Percentiles rank a stretch among this genome's conserved stretches.
These are phyloP conservation scores for Pascua guehoae DNA, from an alignment of 1,284 basidiomycete species.

Conservation along the genomic window DNA sequence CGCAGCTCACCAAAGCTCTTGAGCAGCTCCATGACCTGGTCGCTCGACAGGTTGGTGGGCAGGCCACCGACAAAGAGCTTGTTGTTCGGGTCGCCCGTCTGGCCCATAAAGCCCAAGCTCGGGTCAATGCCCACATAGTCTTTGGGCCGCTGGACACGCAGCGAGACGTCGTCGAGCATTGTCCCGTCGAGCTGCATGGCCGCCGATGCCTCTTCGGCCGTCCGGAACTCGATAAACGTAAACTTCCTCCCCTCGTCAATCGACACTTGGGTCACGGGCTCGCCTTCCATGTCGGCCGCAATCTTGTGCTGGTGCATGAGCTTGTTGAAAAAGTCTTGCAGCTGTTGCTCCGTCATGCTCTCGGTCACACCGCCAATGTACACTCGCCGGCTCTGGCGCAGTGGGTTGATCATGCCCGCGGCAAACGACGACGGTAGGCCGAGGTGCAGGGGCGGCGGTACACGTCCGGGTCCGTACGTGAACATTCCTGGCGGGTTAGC, in stretches of 20 bases:
- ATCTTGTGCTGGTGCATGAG: conserved; percentile 91
- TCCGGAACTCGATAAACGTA: conserved; percentile 97
- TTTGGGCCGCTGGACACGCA: conserved; percentile 94
- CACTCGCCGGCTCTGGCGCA: conserved; percentile 86
- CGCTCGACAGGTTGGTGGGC: conserved; percentile 90
- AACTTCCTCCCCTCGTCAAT: conserved; percentile 98
- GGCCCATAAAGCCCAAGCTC: conserved; percentile 82
- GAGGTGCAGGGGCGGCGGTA: conserved; percentile 43
- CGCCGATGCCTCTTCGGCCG: conserved; percentile 89
- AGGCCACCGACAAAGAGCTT: conserved; percentile 97
- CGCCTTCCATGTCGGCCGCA: conserved; percentile 66
- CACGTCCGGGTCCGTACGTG: conserved; percentile 43
- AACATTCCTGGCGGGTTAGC: conserved; percentile 37
- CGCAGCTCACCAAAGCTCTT: conserved; percentile 96
- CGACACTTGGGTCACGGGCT: conserved; percentile 86
- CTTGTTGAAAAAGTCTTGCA: conserved; percentile 88
- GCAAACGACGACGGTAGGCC: conserved; percentile 31
- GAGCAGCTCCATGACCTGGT: conserved; percentile 94
- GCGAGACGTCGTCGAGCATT: conserved; percentile 83
- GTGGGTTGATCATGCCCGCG: conserved; percentile 69
- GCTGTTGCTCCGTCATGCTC: conserved; percentile 82
- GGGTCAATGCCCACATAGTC: conserved; percentile 68
- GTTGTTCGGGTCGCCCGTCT: conserved; percentile 93
- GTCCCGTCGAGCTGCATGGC: conserved; percentile 97
- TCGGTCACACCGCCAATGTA: conserved; percentile 95